Evolutionary conservation across 2,329 filamentous ascomycete genomes (phyloP).

Genomic region (Ceratocystis albifundus): DNA sequence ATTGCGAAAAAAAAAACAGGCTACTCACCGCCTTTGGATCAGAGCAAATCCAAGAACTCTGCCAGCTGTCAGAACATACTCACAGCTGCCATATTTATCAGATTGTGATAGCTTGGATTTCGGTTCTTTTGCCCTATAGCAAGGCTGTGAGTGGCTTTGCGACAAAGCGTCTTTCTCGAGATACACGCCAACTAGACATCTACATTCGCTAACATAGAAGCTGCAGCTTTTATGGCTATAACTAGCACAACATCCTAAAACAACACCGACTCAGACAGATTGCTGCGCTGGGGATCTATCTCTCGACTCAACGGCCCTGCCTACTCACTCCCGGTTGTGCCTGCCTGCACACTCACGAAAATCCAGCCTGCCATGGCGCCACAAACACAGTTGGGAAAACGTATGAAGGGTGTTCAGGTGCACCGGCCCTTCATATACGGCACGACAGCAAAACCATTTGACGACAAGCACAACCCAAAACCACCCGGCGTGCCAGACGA

Average conservation of each 20-base stretch:
- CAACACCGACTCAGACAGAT: background rate
- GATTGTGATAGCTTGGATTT: too few relatives aligned
- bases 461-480: constrained; percentile 64
- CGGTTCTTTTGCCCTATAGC: too few relatives aligned
- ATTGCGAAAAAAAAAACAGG: background rate
- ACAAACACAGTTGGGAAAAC: constrained; percentile 47
- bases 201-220: too few relatives aligned
- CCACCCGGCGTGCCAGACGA: constrained; percentile 68
- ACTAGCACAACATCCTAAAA: too few relatives aligned
- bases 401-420: constrained; percentile 54
- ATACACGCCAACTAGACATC: too few relatives aligned
- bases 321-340: background rate
- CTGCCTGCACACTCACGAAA: background rate
- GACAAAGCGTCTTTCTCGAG: too few relatives aligned
- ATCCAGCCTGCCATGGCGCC: constrained; percentile 41
- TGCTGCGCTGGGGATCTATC: background rate
- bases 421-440: constrained; percentile 60
- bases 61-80: background rate
- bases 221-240: too few relatives aligned
- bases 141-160: too few relatives aligned
- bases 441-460: constrained; percentile 67
- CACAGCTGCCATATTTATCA: too few relatives aligned
- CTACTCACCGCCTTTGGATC: background rate
- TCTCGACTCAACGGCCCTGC: background rate
- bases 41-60: background rate